phyloP scores from a whole-genome alignment of 2,329 filamentous ascomycete species.

The Furcasterigmium furcatum region DNA sequence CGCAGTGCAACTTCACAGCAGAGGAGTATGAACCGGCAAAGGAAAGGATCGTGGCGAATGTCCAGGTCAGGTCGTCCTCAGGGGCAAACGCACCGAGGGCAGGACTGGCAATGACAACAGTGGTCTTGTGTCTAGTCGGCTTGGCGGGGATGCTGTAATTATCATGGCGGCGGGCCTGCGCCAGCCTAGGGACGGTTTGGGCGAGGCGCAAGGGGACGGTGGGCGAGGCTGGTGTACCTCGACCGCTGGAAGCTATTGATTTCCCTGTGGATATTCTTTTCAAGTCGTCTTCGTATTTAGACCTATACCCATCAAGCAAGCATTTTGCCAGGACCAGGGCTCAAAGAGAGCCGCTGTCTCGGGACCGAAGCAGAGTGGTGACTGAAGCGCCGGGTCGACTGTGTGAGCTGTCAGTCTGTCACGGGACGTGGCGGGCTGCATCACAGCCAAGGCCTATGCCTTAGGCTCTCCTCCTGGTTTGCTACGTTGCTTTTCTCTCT shows the following conservation, averaged over 20 bases:
- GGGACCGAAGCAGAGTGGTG: too few species aligned
- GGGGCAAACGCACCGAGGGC: neutral
- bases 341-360: too few species aligned
- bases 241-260: neutral
- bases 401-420: too few species aligned
- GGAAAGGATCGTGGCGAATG: constrained; percentile 25
- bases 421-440: too few species aligned
- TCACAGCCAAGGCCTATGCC: too few species aligned
- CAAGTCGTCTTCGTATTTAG: neutral
- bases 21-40: constrained; percentile 22
- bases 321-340: neutral
- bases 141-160: neutral
- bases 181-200: too few species aligned
- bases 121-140: neutral
- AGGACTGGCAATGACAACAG: neutral
- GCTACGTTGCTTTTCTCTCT: too few species aligned
- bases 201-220: too few species aligned
- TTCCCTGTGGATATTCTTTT: neutral
- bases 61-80: constrained; percentile 25
- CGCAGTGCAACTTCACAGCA: constrained; percentile 27
- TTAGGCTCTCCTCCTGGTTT: too few species aligned
- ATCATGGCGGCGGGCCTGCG: too few species aligned
- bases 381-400: too few species aligned
- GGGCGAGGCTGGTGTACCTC: too few species aligned
- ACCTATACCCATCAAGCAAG: neutral